Evolutionary conservation across 1,284 basidiomycete species (phyloP), one percentile per base, ranked within the genome.

Genomic region (Tilletiaria anomala): DNA sequence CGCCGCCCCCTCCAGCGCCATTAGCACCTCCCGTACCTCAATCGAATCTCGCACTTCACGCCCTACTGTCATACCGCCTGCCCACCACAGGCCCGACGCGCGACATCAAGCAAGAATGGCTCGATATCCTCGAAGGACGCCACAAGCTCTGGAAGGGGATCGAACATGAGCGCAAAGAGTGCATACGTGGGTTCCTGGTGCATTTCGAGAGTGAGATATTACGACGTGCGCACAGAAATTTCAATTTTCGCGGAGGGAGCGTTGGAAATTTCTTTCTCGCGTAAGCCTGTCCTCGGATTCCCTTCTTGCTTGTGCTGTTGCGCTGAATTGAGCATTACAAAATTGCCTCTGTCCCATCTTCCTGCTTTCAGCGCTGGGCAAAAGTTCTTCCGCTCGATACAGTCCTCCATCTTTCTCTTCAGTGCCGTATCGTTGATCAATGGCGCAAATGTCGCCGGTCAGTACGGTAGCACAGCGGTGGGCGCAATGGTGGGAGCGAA

Each of bases 351-450:
- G 8, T 15, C 34, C 21, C 17, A 8, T 15, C 34, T n/a, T 15
- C 21, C 34, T 35, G 8, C 15, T 8, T 15, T 59, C 3, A 45
- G 53, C 11, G 55, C 63, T 2, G 62, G 63, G 10, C 58, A 57
- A 24, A 58, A 49, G 24, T 62, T 59, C 37, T 59, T 61, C 31
- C 44, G 54, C 5, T 59, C 54, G 32, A 61, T 70, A 3, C 67
- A 89, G 16, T 88, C 86, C 3, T 87, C 89, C 8, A 88, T 97
- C 53, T 97, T 94, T 68, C 71, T 96, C 31, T 94, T 97, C 66
- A 82, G 86, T 16, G 83, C 85, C 0, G 82, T 94, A 43, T 89
- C 88, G 0, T 83, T 79, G 10, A 72, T 73, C 4, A 62, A 66
- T 51, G 15, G 32, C 11, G 20, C 19, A 8, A n/a, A n/a, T 29